Evolutionary conservation across 2,329 filamentous ascomycete species (phyloP), one percentile per base, ranked within the genome.

Genomic region (Phialophora tarda): DNA sequence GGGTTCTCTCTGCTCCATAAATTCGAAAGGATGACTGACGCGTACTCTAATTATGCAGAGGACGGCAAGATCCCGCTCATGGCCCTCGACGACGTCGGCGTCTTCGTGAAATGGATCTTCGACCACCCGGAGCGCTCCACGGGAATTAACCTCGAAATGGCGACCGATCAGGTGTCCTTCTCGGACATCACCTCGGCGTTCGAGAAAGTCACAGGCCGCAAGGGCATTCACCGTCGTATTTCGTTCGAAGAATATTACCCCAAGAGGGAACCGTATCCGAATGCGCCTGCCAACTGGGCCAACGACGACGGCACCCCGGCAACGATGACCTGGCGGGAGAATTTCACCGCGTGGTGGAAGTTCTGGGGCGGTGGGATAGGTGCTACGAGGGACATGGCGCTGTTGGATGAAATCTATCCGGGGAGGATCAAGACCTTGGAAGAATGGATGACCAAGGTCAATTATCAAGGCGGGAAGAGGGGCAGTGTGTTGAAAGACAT

Each of bases 351-450:
- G 0, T 85, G 82, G 68, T 85, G 82, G 81, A 81, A 78, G 61
- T 61, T 81, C 55, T 78, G 0, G 77, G 75, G 58, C 81, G 59
- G 72, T 72, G 38, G 80, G 78, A 0, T 65, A 83, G 66, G 84
- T 4, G 66, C 83, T 0, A 73, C 72, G 64, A 77, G 82, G 57
- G 80, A 86, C 70, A 84, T 83, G 70, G 74, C 69, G 8, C 67
- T 85, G 23, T 72, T 86, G 51, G 83, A 85, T 71, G 77, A 82
- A 73, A 85, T 86, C 55, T 78, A 82, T 70, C 83, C 84, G 0
- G 71, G 70, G 0, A 75, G 84, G n/a, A 80, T 84, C 62, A 79
- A 74, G 71, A 81, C 74, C 28, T 80, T 78, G 0, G 81, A 83
- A 69, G 79, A 85, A 66, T 86, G 81, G 78, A 81, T 85, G 62